A percentile compares a stretch with the other conserved stretches of the same genome.
These are phyloP conservation scores for Oryza meridionalis DNA, from an alignment of 176 grass and related monocot genomes.

Conservation along the genomic window DNA sequence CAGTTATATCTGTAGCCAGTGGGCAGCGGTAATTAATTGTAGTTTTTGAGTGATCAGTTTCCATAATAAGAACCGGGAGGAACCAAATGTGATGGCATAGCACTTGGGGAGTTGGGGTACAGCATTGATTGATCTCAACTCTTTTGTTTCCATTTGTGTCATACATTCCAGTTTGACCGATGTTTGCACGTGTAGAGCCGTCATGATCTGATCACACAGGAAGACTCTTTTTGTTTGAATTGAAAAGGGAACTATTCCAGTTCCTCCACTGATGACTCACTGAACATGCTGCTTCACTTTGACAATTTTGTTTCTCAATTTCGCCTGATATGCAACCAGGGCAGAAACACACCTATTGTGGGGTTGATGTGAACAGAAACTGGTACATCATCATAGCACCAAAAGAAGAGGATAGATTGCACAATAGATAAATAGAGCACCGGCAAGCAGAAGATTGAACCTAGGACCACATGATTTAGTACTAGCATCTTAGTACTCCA, in stretches of 20 bases:
- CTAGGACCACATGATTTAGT: neutral
- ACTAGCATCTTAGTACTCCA: constrained; percentile 9
- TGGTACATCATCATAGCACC: constrained; percentile 1
- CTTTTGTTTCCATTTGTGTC: neutral
- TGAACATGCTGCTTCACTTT: neutral
- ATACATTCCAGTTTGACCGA: neutral
- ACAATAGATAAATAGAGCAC: neutral
- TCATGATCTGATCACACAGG: neutral
- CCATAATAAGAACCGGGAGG: neutral
- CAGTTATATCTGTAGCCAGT: neutral
- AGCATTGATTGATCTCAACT: neutral
- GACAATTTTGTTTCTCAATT: constrained; percentile 9
- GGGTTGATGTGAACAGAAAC: neutral
- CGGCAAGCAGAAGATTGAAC: neutral
- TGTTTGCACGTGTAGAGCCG: constrained; percentile 1
- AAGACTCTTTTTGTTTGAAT: neutral
- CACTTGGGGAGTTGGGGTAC: neutral
- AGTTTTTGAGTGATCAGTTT: neutral
- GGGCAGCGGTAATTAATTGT: neutral
- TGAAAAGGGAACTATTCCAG: neutral
- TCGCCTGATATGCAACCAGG: constrained; percentile 25
- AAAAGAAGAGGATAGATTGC: constrained; percentile 19
- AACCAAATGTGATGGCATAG: neutral
- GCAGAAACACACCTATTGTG: constrained; percentile 12
- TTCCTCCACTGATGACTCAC: neutral